Evolutionary conservation across 2,329 filamentous ascomycete genomes (phyloP).

Genomic region (Tympanopsis confertula): DNA sequence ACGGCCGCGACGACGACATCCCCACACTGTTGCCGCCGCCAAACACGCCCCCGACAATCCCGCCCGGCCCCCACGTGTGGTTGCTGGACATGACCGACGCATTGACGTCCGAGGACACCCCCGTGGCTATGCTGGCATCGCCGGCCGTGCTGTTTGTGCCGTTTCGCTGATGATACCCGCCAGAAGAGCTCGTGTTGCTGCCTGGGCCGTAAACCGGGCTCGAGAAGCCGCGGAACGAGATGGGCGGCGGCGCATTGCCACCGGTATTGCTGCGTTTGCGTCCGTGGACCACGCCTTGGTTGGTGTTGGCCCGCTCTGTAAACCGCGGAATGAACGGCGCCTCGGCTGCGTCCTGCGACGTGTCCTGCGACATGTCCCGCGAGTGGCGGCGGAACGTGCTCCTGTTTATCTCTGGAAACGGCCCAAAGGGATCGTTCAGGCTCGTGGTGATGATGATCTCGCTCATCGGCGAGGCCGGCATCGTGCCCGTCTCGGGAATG

Average conservation of each 20-base stretch:
- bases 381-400: conserved; percentile 9
- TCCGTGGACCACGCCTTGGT: conserved; percentile 45
- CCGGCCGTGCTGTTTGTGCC: conserved; percentile 44
- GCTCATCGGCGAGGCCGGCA: neutral
- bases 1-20: conserved; percentile 24
- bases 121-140: conserved; percentile 40
- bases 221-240: conserved; percentile 72
- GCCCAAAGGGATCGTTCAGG: conserved; percentile 26
- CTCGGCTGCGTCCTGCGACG: conserved; percentile 49
- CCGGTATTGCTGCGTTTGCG: conserved; percentile 86
- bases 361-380: conserved; percentile 26
- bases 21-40: conserved; percentile 22
- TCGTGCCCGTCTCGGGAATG: neutral
- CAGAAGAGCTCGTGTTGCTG: conserved; percentile 27
- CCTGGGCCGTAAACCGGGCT: conserved; percentile 29
- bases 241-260: conserved; percentile 57
- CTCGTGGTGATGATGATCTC: conserved; percentile 15
- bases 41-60: conserved; percentile 17
- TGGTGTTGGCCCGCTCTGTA: conserved; percentile 37
- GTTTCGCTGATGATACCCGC: neutral
- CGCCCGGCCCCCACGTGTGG: conserved; percentile 31
- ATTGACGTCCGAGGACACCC: conserved; percentile 49
- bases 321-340: conserved; percentile 64
- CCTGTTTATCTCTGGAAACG: conserved; percentile 8
- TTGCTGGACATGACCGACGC: conserved; percentile 28